Evolutionary conservation across 805 yeast species (phyloP).

Genomic region (Metschnikowia peoriensis): DNA sequence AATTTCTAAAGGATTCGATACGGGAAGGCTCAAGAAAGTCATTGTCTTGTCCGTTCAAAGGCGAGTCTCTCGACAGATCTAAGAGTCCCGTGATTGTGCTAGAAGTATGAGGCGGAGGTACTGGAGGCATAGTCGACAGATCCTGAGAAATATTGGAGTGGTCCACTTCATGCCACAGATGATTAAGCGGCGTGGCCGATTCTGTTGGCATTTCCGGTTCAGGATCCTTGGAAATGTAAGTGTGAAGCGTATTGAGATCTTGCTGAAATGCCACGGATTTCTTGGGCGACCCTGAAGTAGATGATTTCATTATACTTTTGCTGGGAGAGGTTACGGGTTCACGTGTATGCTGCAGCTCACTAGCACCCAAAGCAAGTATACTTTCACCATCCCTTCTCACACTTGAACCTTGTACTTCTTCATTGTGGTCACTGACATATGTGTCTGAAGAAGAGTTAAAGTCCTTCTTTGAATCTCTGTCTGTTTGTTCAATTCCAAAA

Average conservation of each 20-base stretch:
- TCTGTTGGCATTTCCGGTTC: conserved; percentile 1
- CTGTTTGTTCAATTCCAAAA: neutral
- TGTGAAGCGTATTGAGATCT: conserved; percentile 15
- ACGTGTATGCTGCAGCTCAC: conserved; percentile 1
- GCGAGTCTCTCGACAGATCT: neutral
- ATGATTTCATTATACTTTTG: conserved; percentile 36
- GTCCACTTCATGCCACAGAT: conserved; percentile 16
- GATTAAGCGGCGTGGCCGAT: conserved; percentile 4
- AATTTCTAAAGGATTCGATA: neutral
- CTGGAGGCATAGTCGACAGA: conserved; percentile 13
- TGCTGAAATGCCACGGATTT: conserved; percentile 36
- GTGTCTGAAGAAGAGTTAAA: conserved; percentile 43
- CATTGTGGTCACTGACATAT: conserved; percentile 33
- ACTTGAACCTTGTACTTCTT: neutral
- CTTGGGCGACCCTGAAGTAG: conserved; percentile 30
- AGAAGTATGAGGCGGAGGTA: conserved; percentile 20
- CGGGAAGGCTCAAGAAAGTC: conserved; percentile 15
- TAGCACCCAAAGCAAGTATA: neutral
- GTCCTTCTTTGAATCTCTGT: conserved; percentile 18
- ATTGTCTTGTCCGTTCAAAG: neutral
- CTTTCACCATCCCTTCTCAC: too few relatives aligned
- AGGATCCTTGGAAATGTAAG: conserved; percentile 8
- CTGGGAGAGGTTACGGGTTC: conserved; percentile 27
- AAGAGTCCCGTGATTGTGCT: conserved; percentile 19
- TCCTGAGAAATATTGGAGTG: conserved; percentile 5